These are phyloP conservation scores for Purpureocillium takamizusanense DNA, from an alignment of 2,329 filamentous ascomycete genomes.

Conservation along the genomic window DNA sequence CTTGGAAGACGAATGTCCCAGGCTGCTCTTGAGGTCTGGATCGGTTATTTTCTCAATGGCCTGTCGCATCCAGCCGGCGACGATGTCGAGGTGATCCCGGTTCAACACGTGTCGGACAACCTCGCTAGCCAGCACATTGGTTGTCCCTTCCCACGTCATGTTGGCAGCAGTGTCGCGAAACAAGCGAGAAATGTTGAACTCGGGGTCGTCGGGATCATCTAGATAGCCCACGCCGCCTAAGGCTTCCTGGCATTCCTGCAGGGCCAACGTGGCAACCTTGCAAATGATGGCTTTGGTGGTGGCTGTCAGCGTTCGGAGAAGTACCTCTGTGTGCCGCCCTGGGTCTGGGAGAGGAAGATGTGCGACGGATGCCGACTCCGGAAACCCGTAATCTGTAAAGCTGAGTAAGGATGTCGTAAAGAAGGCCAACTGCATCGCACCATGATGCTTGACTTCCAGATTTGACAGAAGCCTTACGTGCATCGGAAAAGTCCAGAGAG, in stretches of 20 bases:
- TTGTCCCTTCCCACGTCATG: constrained; percentile 63
- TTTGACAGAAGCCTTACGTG: no score
- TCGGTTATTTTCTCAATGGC: no score
- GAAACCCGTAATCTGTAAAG: not conserved
- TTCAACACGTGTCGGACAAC: constrained; percentile 19
- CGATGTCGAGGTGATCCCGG: no score
- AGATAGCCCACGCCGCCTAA: constrained; percentile 58
- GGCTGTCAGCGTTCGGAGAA: constrained; percentile 49
- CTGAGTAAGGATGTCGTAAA: no score
- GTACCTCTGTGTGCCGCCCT: constrained; percentile 21
- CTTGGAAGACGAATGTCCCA: no score
- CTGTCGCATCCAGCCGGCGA: no score
- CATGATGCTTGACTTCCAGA: no score
- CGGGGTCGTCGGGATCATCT: constrained; percentile 50
- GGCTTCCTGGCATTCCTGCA: constrained; percentile 50
- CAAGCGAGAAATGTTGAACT: constrained; percentile 55
- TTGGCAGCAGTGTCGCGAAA: constrained; percentile 54
- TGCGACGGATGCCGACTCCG: constrained; percentile 7
- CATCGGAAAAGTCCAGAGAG: not conserved
- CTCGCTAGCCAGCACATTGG: constrained; percentile 53
- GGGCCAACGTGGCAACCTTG: constrained; percentile 34
- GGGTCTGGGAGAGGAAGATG: not conserved
- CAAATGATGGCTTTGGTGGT: constrained; percentile 48
- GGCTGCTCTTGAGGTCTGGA: no score
- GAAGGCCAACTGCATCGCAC: no score